Conservation (phyloP, 169 alveolate genomes). For the Cryptosporidium muris region DNA sequence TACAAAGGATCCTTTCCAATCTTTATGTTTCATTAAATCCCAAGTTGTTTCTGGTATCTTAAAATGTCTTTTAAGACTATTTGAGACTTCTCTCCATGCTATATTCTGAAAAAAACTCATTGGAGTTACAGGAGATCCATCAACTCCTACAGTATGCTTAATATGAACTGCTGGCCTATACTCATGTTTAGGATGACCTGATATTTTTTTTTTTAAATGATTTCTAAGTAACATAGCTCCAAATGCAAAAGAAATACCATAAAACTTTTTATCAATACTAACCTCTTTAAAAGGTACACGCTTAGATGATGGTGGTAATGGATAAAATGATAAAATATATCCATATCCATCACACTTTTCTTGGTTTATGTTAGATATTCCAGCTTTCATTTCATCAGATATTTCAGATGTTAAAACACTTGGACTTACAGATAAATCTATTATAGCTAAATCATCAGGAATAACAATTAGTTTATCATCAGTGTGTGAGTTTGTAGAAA, state of each 20-base stretch:
- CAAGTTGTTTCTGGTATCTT: conserved; percentile 51
- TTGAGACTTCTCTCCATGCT: conserved; percentile 39
- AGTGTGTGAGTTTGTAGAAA: no score
- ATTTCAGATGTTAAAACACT: no score
- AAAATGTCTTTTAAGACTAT: conserved; percentile 11
- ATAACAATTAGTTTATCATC: no score
- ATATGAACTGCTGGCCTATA: conserved; percentile 32
- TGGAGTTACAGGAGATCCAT: conserved; percentile 59
- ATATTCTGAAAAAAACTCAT: conserved; percentile 41
- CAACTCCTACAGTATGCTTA: conserved; percentile 66
- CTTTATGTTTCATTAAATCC: conserved; percentile 23
- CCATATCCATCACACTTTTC: background rate
- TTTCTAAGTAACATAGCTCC: conserved; percentile 56
- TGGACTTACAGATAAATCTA: no score
- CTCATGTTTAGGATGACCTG: conserved; percentile 63
- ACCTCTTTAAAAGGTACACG: conserved; percentile 24
- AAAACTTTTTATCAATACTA: conserved; percentile 29
- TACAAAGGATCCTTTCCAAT: conserved; percentile 46
- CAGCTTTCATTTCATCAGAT: no score
- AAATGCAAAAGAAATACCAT: conserved; percentile 43
- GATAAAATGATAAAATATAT: conserved; percentile 18
- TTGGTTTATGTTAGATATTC: no score
- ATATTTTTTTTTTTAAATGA: conserved; percentile 40
- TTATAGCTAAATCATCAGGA: no score
- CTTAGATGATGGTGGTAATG: conserved; percentile 33